Evolutionary conservation across 495 filamentous ascomycete genomes (phyloP).

Genomic region (Astrothelium subdiscretum): DNA sequence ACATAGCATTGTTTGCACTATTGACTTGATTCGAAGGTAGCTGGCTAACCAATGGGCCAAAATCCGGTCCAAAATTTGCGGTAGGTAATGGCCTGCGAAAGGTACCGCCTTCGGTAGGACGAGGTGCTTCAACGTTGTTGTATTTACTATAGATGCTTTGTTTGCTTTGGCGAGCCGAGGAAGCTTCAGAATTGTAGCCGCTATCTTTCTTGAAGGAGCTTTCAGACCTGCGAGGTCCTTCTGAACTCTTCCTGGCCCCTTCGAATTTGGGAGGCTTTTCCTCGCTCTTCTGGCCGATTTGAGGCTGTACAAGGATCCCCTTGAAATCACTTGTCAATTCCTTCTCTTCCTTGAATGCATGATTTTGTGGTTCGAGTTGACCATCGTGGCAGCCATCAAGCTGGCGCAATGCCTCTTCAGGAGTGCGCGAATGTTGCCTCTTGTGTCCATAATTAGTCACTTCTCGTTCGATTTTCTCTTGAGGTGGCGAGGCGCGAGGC

Average conservation of each 20-base stretch:
- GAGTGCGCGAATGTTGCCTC: conserved; percentile 4
- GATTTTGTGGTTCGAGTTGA: not conserved
- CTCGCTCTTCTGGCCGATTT: not conserved
- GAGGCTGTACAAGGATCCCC: too few species aligned
- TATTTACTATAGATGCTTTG: not conserved
- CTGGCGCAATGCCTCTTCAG: conserved; percentile 9
- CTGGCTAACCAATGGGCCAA: not conserved
- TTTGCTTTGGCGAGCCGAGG: not conserved
- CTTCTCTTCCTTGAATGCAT: not conserved
- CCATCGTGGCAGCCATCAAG: conserved; percentile 1
- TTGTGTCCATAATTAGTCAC: not conserved
- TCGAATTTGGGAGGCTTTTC: not conserved
- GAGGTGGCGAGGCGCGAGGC: not conserved
- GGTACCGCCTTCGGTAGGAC: not conserved
- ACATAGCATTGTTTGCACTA: not conserved
- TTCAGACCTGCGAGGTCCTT: not conserved
- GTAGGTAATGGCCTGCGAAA: not conserved
- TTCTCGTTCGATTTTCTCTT: not conserved
- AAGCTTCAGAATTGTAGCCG: not conserved
- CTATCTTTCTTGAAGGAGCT: not conserved
- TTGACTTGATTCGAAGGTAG: not conserved
- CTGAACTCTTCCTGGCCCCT: not conserved
- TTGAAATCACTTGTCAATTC: not conserved
- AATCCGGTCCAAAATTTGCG: not conserved
- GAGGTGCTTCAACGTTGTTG: not conserved